phyloP scores from a whole-genome alignment of 306 rosid species.

The Rosa rugosa region DNA sequence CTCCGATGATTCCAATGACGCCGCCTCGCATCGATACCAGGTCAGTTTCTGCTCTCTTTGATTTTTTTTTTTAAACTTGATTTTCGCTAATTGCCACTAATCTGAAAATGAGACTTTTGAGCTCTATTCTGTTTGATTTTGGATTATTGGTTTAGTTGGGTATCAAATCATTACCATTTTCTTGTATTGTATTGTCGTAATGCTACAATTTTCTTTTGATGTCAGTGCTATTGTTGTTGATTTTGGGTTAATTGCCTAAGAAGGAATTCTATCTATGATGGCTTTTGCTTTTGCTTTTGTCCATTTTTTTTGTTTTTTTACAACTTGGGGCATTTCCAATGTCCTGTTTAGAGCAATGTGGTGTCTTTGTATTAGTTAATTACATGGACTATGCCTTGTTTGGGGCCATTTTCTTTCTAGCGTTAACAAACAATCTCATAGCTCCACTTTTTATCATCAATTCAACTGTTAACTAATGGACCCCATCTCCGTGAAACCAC shows the following conservation, averaged over 20 bases:
- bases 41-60: slow-evolving; percentile 20
- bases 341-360: neutral
- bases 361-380: neutral
- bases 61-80: too few relatives aligned
- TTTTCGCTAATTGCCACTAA: too few relatives aligned
- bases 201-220: neutral
- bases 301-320: too few relatives aligned
- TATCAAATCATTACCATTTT: neutral
- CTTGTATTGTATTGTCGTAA: neutral
- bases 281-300: too few relatives aligned
- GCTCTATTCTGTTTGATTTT: too few relatives aligned
- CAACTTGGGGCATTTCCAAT: too few relatives aligned
- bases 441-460: neutral
- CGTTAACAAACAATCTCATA: neutral
- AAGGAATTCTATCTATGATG: neutral
- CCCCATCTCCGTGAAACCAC: neutral
- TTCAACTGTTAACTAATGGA: neutral
- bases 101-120: too few relatives aligned
- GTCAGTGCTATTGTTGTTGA: neutral
- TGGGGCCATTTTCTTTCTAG: neutral
- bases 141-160: neutral
- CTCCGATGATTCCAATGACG: slow-evolving; percentile 56
- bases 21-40: slow-evolving; percentile 48
- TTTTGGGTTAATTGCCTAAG: neutral
- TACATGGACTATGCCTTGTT: neutral